Evolutionary conservation across 2,329 filamentous ascomycete species (phyloP), one percentile per base, ranked within the genome.

Genomic region (Exophiala mesophila): DNA sequence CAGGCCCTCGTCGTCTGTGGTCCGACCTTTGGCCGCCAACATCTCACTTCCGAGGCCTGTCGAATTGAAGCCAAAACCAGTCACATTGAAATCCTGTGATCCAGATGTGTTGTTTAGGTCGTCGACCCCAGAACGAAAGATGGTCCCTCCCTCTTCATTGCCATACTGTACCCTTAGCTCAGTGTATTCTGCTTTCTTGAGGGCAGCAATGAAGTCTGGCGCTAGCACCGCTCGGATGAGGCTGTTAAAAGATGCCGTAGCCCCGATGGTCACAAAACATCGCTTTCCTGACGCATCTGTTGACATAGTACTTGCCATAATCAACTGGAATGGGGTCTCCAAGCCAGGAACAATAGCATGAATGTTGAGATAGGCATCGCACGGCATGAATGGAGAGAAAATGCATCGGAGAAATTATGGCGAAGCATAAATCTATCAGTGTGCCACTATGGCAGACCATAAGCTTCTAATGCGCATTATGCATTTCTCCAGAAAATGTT

Each of bases 241-340:
- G 5, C 72, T 64, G 39, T 75, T 72, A 65, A 98, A 98, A 15
- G 83, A 78, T 12, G 89, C 88, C 0, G 90, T 98, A 4, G 92
- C 90, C 43, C 92, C 92, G 20, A 95, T 84, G 0, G 92, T 97
- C 41, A 96, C 83, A 53, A 98, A 85, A 61, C 86, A 92, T 39
- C 66, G 34, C 51, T 70, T 72, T 36, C 52, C 59, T 9, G 46
- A 39, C 39, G 36, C 16, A 3, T 20, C 26, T 8, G 29, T 30
- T 10, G 16, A 12, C 21, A 36, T n/a, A 3, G 9, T 9, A 19
- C 40, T 17, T 12, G 44, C 33, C 44, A 45, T 45, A 42, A 39
- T 41, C 35, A 43, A 39, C n/a, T n/a, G n/a, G 23, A 36, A 45
- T 21, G 18, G 13, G n/a, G n/a, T n/a, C n/a, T n/a, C n/a, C n/a